Percentiles rank a stretch among this genome's conserved stretches.
phyloP scores from a whole-genome alignment of 495 filamentous ascomycete species.

The Podospora fimiseda region DNA sequence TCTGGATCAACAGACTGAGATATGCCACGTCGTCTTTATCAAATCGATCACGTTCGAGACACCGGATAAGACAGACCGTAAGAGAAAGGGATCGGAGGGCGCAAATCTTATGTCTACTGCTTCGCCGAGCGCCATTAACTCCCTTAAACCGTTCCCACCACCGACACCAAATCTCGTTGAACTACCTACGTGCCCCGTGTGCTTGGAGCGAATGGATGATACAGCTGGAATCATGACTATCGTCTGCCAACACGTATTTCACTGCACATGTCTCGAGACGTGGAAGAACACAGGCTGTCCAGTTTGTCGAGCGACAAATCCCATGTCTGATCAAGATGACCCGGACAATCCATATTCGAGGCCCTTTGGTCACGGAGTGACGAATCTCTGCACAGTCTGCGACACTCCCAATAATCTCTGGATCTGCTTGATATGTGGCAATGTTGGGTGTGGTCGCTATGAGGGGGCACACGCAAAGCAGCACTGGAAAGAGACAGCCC shows the following conservation, averaged over 20 bases:
- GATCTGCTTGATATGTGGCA: constrained; percentile 92
- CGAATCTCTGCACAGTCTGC: constrained; percentile 63
- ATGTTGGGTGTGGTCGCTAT: constrained; percentile 88
- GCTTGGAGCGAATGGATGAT: constrained; percentile 96
- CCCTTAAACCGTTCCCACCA: constrained; percentile 78
- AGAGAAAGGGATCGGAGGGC: constrained; percentile 56
- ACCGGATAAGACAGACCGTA: constrained; percentile 32
- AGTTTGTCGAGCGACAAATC: constrained; percentile 80
- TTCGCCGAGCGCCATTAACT: constrained; percentile 39
- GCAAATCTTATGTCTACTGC: constrained; percentile 60
- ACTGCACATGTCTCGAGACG: constrained; percentile 93
- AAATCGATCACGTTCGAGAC: constrained; percentile 71
- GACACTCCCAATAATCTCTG: constrained; percentile 76
- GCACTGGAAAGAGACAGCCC: constrained; percentile 83
- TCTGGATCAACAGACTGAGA: constrained; percentile 85
- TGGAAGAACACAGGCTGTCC: constrained; percentile 94
- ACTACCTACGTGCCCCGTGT: constrained; percentile 93
- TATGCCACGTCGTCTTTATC: constrained; percentile 92
- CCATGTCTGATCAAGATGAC: constrained; percentile 27
- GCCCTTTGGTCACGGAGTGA: constrained; percentile 44
- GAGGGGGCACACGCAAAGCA: constrained; percentile 89
- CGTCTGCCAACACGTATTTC: constrained; percentile 95
- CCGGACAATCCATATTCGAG: constrained; percentile 37
- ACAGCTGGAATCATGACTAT: constrained; percentile 92
- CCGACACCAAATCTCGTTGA: constrained; percentile 87